Conservation (phyloP, 305 asterid species). For the Rubia balearica region DNA sequence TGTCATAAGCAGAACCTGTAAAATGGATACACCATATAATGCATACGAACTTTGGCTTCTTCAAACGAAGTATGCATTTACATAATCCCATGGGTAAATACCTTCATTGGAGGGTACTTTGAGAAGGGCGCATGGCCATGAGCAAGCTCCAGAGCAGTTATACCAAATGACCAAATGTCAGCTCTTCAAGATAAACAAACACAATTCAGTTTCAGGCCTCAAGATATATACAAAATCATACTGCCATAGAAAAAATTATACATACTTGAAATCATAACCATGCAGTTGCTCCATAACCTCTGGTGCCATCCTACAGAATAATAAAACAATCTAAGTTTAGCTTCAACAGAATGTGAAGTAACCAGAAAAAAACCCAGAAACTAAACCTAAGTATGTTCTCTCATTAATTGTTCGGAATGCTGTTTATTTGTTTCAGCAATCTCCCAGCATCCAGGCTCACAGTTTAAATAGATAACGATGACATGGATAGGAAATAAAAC, state of each 20-base stretch:
- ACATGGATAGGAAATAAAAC: constrained; percentile 5
- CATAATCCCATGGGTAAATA: constrained; percentile 19
- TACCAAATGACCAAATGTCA: constrained; percentile 99
- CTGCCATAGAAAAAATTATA: constrained; percentile 15
- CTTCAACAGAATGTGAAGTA: constrained; percentile 12
- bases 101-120: constrained; percentile 99
- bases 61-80: constrained; percentile 3
- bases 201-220: neutral
- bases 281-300: constrained; percentile 97
- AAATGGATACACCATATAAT: constrained; percentile 17
- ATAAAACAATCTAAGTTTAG: constrained; percentile 20
- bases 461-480: neutral
- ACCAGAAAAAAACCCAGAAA: neutral
- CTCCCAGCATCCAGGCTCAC: neutral
- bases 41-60: constrained; percentile 8
- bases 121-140: constrained; percentile 99
- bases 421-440: neutral
- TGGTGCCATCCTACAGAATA: constrained; percentile 86
- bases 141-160: constrained; percentile 97
- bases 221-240: constrained; percentile 16
- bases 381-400: neutral
- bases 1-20: constrained; percentile 91
- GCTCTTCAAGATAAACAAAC: constrained; percentile 43
- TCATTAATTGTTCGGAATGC: neutral
- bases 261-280: constrained; percentile 97